Evolutionary conservation across 2,329 filamentous ascomycete genomes (phyloP).

Genomic region (Fusarium setosum): DNA sequence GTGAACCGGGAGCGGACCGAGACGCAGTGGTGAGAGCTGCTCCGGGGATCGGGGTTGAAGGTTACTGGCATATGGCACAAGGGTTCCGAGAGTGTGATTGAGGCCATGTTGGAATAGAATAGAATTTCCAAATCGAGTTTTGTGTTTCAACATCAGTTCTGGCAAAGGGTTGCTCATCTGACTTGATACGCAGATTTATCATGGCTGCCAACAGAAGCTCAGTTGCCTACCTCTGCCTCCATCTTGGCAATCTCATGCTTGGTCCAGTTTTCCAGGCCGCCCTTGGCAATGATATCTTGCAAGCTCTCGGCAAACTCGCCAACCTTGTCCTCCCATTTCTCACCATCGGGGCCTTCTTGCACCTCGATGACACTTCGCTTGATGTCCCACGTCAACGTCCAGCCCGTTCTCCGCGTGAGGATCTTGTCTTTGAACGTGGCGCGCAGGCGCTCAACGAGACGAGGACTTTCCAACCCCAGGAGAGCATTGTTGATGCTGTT

Average conservation of each 20-base stretch:
- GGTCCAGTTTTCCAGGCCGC: conserved; percentile 87
- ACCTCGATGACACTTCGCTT: conserved; percentile 76
- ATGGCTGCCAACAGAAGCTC: too few relatives aligned
- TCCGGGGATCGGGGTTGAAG: conserved; percentile 16
- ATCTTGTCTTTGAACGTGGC: conserved; percentile 69
- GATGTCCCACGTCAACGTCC: conserved; percentile 87
- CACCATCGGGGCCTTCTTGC: conserved; percentile 75
- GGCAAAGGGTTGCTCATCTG: too few relatives aligned
- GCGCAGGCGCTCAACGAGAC: conserved; percentile 74
- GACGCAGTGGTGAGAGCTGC: conserved; percentile 29
- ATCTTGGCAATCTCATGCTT: conserved; percentile 77
- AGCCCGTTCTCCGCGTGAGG: conserved; percentile 82
- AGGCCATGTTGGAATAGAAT: conserved; percentile 20
- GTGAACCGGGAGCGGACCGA: conserved; percentile 38
- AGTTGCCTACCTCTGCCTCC: too few relatives aligned
- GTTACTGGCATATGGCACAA: conserved; percentile 22
- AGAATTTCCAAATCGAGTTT: too few relatives aligned
- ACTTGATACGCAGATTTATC: too few relatives aligned
- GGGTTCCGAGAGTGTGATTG: conserved; percentile 20
- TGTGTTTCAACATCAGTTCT: too few relatives aligned
- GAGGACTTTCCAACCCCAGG: conserved; percentile 76
- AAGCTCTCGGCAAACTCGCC: conserved; percentile 87
- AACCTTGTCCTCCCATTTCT: conserved; percentile 82
- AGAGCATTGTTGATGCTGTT: conserved; percentile 86
- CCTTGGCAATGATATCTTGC: conserved; percentile 83